A percentile compares a stretch with the other conserved stretches of the same genome.
These are phyloP conservation scores for Gonapodya prolifera DNA, from an alignment of 192 early-diverging fungal species.

Conservation along the genomic window DNA sequence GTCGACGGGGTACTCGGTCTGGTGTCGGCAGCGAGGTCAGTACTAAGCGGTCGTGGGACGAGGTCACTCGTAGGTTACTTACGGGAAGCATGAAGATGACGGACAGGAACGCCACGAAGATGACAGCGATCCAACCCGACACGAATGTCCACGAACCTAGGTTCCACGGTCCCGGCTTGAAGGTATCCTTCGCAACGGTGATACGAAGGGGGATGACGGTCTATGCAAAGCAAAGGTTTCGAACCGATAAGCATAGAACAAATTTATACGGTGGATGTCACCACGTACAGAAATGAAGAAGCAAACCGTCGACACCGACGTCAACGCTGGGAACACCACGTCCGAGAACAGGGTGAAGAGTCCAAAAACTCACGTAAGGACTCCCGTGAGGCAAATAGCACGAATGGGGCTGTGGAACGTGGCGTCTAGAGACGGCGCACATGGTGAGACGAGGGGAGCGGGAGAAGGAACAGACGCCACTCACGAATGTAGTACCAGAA, in stretches of 20 bases:
- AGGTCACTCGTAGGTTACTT: no score
- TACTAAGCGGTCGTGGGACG: not conserved
- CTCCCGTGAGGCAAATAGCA: not conserved
- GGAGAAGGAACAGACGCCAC: not conserved
- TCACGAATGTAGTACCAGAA: conserved; percentile 1
- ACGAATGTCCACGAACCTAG: not conserved
- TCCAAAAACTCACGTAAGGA: not conserved
- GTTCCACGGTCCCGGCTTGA: not conserved
- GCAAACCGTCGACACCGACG: not conserved
- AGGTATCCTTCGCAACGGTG: no score
- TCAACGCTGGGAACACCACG: not conserved
- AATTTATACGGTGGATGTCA: not conserved
- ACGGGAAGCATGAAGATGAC: not conserved
- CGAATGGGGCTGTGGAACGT: not conserved
- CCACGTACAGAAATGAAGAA: not conserved
- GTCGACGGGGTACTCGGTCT: not conserved
- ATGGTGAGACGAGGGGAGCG: no score
- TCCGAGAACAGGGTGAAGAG: not conserved
- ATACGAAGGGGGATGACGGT: conserved; percentile 1
- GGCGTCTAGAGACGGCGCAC: no score
- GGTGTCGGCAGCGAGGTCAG: not conserved
- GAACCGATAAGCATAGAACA: no score
- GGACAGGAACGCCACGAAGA: not conserved
- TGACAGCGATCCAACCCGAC: not conserved
- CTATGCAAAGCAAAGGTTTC: not conserved